Evolutionary conservation across 768 basidiomycete genomes (phyloP), one percentile per base, ranked within the genome.

Genomic region (Podaxis pistillaris): DNA sequence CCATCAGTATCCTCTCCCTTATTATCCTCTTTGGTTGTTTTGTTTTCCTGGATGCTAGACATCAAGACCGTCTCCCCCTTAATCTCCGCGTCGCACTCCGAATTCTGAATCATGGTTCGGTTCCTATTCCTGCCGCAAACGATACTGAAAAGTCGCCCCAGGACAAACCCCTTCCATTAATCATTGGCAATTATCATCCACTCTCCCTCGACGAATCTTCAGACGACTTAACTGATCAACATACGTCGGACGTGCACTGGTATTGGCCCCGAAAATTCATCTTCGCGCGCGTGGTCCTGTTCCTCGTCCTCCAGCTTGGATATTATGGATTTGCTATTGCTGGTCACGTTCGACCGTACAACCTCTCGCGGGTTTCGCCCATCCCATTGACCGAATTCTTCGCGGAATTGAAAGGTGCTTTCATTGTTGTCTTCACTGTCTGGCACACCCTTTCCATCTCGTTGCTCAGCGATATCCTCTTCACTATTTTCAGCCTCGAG

Each of bases 251-350:
- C 22, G 37, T 49, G 44, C 57, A n/a, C 11, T 58, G 57, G 57
- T 58, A 58, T 13, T 58, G 57, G 57, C 57, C 57, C 15, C 46
- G 57, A 36, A 58, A 46, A 49, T 58, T 50, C 47, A 12, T 58
- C 30, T 28, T 58, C n/a, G 46, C 46, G 13, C 57, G 57, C 1
- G 57, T 58, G 28, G 19, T 33, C 33, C 8, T 19, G 57, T 58
- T 58, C 19, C 30, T 37, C 11, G 46, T 58, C 19, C 33, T 58
- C n/a, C 57, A 50, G 11, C 46, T 58, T 7, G 57, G 19, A 15
- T 58, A 30, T 49, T 58, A 58, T 26, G 57, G 46, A 19, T 19
- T 58, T 17, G 57, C 57, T 9, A 58, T 58, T 13, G 47, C 44
- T 2, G 26, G 46, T 22, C 15, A 37, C 19, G 57, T 58, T 49